Conservation (phyloP, 108 stramenopile genomes). For the Nitzschia sp. region DNA sequence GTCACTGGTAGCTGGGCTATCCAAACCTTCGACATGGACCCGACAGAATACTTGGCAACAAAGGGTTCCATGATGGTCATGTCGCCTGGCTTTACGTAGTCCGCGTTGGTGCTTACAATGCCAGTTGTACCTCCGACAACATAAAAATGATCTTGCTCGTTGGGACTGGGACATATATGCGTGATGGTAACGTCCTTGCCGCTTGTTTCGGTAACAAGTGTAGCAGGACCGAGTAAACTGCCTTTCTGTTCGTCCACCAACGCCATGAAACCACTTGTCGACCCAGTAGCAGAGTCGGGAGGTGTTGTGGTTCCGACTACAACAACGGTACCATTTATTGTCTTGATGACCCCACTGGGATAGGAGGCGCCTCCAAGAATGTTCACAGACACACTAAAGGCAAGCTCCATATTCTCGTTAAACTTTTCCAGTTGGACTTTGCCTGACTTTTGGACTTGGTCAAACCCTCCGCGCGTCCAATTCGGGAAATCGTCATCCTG, state of each 20-base stretch:
- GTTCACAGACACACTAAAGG: neutral
- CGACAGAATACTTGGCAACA: constrained; percentile 17
- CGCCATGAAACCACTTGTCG: neutral
- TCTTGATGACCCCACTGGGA: neutral
- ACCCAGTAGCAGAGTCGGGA: neutral
- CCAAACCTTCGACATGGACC: constrained; percentile 11
- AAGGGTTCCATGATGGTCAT: constrained; percentile 9
- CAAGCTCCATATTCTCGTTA: neutral
- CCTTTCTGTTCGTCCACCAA: neutral
- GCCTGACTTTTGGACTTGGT: neutral
- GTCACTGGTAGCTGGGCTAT: constrained; percentile 20
- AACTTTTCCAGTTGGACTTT: neutral
- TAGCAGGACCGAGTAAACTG: neutral
- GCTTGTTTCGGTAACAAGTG: constrained; percentile 2
- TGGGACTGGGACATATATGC: constrained; percentile 26
- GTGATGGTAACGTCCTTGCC: constrained; percentile 30
- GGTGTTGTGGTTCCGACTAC: neutral
- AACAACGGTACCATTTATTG: neutral
- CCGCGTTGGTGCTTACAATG: constrained; percentile 3
- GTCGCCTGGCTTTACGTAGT: constrained; percentile 16
- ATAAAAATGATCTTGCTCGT: constrained; percentile 33
- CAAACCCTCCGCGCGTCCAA: neutral
- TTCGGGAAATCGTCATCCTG: neutral
- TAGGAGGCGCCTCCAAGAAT: neutral
- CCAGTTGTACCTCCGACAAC: constrained; percentile 42